Evolutionary conservation across 2,329 filamentous ascomycete genomes (phyloP), one percentile per base, ranked within the genome.

Genomic region (Colletotrichum sp.): DNA sequence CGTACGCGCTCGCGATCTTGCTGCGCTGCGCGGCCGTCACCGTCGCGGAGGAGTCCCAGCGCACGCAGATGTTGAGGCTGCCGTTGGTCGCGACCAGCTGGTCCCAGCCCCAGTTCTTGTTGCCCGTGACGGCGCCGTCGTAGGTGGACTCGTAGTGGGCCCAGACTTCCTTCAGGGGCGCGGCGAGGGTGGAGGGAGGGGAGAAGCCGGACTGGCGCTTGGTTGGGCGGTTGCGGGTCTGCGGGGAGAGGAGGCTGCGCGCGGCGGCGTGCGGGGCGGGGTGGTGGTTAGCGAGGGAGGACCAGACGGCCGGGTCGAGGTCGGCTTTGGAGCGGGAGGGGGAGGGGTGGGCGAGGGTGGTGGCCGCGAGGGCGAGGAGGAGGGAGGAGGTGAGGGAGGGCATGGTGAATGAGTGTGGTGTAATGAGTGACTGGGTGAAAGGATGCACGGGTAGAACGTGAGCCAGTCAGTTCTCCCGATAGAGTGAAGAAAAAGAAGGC

Each of bases 11-110:
- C 60, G 85, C 82, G 55, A 87, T 79, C 69, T 85, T 79, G n/a
- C 79, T 79, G 13, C 86, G 85, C 72, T 87, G 83, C 1, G 81
- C 85, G 6, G 83, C 84, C 2, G 83, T 84, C 7, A 87, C 82
- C 2, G 80, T 78, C 5, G 81, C 77, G 39, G 77, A 81, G 2
- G 85, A 86, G 72, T 88, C 86, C 86, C 87, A 88, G 62, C 87
- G 84, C 6, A 88, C 86, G 71, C 86, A 88, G 78, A 85, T 83
- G 79, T 85, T 84, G 77, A 86, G 80, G 18, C 71, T 78, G 44
- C 71, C 66, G 18, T 82, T 78, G 36, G 76, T 79, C 5, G 80
- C 81, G 7, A 83, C 80, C 24, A 84, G 65, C 66, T 83, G 83
- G 10, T 84, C 83, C 81, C 82, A 83, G 5, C 82, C 82, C 44